phyloP scores from a whole-genome alignment of 345 rosid species.

The Hibiscus tridactylites region DNA sequence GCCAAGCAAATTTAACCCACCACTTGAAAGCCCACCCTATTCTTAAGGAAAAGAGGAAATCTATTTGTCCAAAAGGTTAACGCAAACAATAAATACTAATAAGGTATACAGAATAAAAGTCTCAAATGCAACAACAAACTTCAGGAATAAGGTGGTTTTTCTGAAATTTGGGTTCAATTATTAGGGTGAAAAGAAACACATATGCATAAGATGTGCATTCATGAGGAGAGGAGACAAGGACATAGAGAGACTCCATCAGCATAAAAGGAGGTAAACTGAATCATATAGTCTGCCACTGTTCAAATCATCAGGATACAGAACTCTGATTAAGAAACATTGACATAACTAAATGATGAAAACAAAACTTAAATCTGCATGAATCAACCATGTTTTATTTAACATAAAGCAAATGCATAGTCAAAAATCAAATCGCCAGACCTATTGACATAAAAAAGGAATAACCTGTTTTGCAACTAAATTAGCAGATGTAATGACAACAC shows the following conservation, averaged over 20 bases:
- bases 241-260: background rate
- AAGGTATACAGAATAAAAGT: background rate
- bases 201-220: background rate
- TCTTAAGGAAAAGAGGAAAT: background rate
- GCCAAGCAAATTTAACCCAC: background rate
- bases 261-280: background rate
- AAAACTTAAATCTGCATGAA: background rate
- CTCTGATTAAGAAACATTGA: background rate
- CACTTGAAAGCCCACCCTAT: background rate
- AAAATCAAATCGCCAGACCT: background rate
- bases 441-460: slow-evolving; percentile 4
- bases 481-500: slow-evolving; percentile 76
- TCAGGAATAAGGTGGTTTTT: background rate
- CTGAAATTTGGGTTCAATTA: background rate
- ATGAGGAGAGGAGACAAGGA: background rate
- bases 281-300: background rate
- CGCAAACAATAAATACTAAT: background rate
- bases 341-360: background rate
- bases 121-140: background rate
- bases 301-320: background rate
- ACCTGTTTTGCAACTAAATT: slow-evolving; percentile 86
- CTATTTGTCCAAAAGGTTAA: background rate
- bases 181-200: background rate
- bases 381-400: background rate
- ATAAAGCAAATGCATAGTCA: background rate